Evolutionary conservation across 2,329 filamentous ascomycete genomes (phyloP).

Genomic region (Colletotrichum gigasporum): DNA sequence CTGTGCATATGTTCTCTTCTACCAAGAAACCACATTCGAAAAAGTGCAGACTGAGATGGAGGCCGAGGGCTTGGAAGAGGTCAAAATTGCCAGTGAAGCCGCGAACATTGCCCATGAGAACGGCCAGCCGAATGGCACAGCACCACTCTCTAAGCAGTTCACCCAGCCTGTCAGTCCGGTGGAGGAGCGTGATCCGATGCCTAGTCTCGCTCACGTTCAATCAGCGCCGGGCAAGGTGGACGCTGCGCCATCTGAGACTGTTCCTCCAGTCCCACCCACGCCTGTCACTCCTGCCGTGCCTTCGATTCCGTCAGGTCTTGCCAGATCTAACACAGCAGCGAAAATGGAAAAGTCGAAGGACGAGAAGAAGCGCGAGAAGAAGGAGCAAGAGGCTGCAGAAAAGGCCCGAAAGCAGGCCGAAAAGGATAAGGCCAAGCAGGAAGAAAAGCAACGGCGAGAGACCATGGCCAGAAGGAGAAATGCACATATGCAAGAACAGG

Average conservation of each 20-base stretch:
- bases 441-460: slow-evolving; percentile 54
- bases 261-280: slow-evolving; percentile 44
- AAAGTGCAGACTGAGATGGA: slow-evolving; percentile 82
- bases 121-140: slow-evolving; percentile 54
- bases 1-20: slow-evolving; percentile 96
- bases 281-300: slow-evolving; percentile 41
- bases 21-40: slow-evolving; percentile 85
- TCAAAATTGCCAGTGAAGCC: slow-evolving; percentile 63
- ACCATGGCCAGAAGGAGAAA: slow-evolving; percentile 45
- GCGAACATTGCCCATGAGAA: slow-evolving; percentile 64
- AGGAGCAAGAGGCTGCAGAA: slow-evolving; percentile 68
- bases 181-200: slow-evolving; percentile 61
- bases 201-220: slow-evolving; percentile 70
- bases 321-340: slow-evolving; percentile 33
- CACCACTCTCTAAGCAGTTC: slow-evolving; percentile 58
- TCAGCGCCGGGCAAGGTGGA: slow-evolving; percentile 64
- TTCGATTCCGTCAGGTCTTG: slow-evolving; percentile 36
- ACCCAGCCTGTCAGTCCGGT: slow-evolving; percentile 58
- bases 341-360: slow-evolving; percentile 60
- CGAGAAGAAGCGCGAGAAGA: slow-evolving; percentile 74
- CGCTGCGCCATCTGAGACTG: slow-evolving; percentile 33
- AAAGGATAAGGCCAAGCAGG: slow-evolving; percentile 55
- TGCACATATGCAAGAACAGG: slow-evolving; percentile 63
- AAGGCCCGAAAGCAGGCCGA: slow-evolving; percentile 56
- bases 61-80: slow-evolving; percentile 75